Evolutionary conservation across 108 stramenopile species (phyloP), one percentile per base, ranked within the genome.

Genomic region (Cyclotella baltica): DNA sequence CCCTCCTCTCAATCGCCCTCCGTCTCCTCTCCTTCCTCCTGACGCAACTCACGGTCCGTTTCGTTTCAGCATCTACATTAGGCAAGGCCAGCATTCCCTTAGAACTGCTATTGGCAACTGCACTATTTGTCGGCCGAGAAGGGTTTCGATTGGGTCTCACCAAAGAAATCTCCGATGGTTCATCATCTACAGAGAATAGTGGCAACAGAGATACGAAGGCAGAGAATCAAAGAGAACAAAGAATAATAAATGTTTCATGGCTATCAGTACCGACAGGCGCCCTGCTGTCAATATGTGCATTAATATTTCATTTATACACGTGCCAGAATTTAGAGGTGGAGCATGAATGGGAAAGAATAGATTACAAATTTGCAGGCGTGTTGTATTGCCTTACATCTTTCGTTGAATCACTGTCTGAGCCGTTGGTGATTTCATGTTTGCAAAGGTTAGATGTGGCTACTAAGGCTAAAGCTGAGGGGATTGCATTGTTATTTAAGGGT

Each of bases 61-160:
- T 87, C 52, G 83, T 86, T 22, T 84, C 90, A 68, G 90, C 88
- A 0, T 70, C 87, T 19, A 67, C 88, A 5, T 65, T 96, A 43
- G 97, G 97, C 13, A 85, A 82, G 80, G 91, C 93, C 9, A 83
- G 85, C 8, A 88, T 96, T 55, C 88, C 86, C 36, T 67, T 97
- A 62, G 97, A 97, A 67, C 68, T 97, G 23, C 51, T 93, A 1
- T 68, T 93, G 40, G 85, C 90, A 0, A 93, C 91, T 15, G 72
- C 88, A 4, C 76, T 96, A 13, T 97, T 96, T 79, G 68, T 97
- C 15, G 91, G 92, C 65, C 79, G 97, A 11, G 97, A 97, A 78
- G 94, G 93, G 19, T 94, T 95, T 81, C 94, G 97, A 16, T 70
- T 97, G 56, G 91, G 86, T 2, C 78, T 93, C 46, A 89, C 88